A percentile compares a stretch with the other conserved stretches of the same genome.
Conservation (phyloP, 2,329 filamentous ascomycete species). For the Colletotrichum kahawae region DNA sequence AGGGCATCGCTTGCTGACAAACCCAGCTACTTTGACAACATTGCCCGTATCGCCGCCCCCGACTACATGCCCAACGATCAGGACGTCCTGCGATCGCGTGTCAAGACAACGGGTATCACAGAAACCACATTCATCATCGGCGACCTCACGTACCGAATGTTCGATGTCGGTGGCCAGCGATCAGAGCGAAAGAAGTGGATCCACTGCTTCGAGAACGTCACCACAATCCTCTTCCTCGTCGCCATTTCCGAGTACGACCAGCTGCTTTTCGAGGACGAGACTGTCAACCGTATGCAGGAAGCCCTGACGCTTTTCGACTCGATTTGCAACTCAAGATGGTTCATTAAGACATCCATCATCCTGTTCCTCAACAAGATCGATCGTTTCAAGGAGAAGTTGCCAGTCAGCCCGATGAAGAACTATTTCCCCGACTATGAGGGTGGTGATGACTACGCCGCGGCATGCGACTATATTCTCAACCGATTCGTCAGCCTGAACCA, state of each 20-base stretch:
- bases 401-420: slow-evolving; percentile 82
- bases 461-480: slow-evolving; percentile 99
- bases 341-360: slow-evolving; percentile 88
- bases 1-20: slow-evolving; percentile 5
- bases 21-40: slow-evolving; percentile 90
- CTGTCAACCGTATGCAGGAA: slow-evolving; percentile 93
- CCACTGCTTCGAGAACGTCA: slow-evolving; percentile 98
- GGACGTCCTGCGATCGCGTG: slow-evolving; percentile 92
- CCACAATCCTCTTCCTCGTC: slow-evolving; percentile 93
- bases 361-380: slow-evolving; percentile 92
- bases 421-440: slow-evolving; percentile 94
- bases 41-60: slow-evolving; percentile 85
- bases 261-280: slow-evolving; percentile 94
- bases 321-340: slow-evolving; percentile 88
- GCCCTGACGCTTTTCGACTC: slow-evolving; percentile 86
- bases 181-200: slow-evolving; percentile 99
- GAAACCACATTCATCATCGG: slow-evolving; percentile 96
- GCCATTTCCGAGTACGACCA: slow-evolving; percentile 98
- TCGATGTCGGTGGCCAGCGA: slow-evolving; percentile 93
- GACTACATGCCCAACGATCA: slow-evolving; percentile 96
- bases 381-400: slow-evolving; percentile 85
- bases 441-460: slow-evolving; percentile 91
- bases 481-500: slow-evolving; percentile 98
- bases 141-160: slow-evolving; percentile 95
- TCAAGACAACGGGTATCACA: slow-evolving; percentile 97